These are phyloP conservation scores for Chiua sp. DNA, from an alignment of 1,284 basidiomycete species.

Conservation along the genomic window DNA sequence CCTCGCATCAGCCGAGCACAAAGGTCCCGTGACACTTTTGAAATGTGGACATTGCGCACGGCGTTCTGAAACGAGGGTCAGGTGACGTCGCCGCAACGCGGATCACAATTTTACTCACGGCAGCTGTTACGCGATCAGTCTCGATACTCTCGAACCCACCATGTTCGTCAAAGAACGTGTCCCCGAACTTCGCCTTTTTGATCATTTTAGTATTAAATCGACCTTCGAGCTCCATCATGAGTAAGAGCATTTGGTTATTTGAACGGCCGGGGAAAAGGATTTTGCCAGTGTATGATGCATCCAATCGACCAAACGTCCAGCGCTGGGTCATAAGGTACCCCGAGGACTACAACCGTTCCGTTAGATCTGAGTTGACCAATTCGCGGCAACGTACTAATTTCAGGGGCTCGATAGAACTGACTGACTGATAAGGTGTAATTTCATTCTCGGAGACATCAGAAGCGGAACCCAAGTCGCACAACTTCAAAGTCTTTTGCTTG, in stretches of 20 bases:
- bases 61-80: constrained; percentile 65
- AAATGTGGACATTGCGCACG: constrained; percentile 80
- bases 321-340: constrained; percentile 92
- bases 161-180: constrained; percentile 94
- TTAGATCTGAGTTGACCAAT: constrained; percentile 21
- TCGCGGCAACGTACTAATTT: constrained; percentile 74
- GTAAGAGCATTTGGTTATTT: constrained; percentile 97
- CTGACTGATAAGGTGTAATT: constrained; percentile 97
- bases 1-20: constrained; percentile 84
- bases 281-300: constrained; percentile 97
- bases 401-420: constrained; percentile 96
- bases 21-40: constrained; percentile 86
- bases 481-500: constrained; percentile 53
- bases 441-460: constrained; percentile 95
- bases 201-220: constrained; percentile 93
- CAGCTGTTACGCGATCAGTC: constrained; percentile 81
- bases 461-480: constrained; percentile 71
- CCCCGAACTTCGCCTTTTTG: constrained; percentile 92
- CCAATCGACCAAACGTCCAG: constrained; percentile 97
- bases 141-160: constrained; percentile 84
- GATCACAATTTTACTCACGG: constrained; percentile 64
- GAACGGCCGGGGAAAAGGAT: constrained; percentile 96
- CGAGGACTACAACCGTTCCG: constrained; percentile 70
- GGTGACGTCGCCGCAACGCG: constrained; percentile 18
- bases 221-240: constrained; percentile 83